These are phyloP conservation scores for Elaeagnus macrophylla DNA, from an alignment of 306 rosid genomes.

Conservation along the genomic window DNA sequence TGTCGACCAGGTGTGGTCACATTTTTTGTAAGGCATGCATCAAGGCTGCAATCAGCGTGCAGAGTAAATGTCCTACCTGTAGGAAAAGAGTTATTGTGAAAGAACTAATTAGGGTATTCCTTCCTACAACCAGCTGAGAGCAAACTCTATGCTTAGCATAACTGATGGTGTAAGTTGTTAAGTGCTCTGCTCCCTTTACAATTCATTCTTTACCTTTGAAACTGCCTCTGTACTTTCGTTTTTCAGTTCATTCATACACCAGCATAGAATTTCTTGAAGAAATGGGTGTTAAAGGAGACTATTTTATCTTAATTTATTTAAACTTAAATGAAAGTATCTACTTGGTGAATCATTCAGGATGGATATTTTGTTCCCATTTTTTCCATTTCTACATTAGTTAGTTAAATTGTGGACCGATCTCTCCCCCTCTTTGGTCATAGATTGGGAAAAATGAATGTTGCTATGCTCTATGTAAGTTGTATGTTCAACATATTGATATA, in stretches of 20 bases:
- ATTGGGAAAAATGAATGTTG: too few species aligned
- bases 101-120: slow-evolving; percentile 65
- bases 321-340: too few species aligned
- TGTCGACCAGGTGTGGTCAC: slow-evolving; percentile 84
- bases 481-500: too few species aligned
- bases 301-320: background rate
- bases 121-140: slow-evolving; percentile 46
- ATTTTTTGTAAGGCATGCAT: slow-evolving; percentile 77
- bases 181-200: background rate
- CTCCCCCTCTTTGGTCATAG: too few species aligned
- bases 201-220: background rate
- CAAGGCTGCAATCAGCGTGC: slow-evolving; percentile 30
- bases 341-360: too few species aligned
- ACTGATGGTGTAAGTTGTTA: slow-evolving; percentile 25
- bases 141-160: slow-evolving; percentile 18
- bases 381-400: too few species aligned
- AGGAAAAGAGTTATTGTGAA: slow-evolving; percentile 49
- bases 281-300: background rate
- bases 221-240: background rate
- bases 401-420: too few species aligned
- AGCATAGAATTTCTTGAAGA: background rate
- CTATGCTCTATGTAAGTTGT: too few species aligned
- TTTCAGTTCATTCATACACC: background rate
- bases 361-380: too few species aligned
- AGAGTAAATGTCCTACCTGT: slow-evolving; percentile 68